Conservation (phyloP, 495 filamentous ascomycete species). For the Pyrenopolyporus hunteri region DNA sequence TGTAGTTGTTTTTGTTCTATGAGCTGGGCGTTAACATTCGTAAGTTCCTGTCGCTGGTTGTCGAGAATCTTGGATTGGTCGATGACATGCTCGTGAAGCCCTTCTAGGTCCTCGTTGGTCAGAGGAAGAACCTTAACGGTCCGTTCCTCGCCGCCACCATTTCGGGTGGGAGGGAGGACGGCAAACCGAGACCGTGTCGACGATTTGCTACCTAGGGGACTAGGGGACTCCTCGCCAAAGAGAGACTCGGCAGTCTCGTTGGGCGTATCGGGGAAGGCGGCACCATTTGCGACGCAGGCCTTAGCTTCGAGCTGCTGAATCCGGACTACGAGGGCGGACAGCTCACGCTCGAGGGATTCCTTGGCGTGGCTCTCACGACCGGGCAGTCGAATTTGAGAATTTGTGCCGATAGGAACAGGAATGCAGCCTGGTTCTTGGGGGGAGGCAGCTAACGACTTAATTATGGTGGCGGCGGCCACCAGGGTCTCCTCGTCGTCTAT, state of each 20-base stretch:
- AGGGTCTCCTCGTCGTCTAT: conserved; percentile 69
- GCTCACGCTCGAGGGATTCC: conserved; percentile 70
- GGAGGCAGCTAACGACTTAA: conserved; percentile 66
- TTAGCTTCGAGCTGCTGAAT: conserved; percentile 73
- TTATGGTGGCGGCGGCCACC: conserved; percentile 65
- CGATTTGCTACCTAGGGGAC: conserved; percentile 15
- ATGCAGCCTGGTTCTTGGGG: conserved; percentile 39
- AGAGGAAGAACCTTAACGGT: conserved; percentile 48
- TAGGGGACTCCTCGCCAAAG: conserved; percentile 53
- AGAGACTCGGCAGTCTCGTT: conserved; percentile 61
- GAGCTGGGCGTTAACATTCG: conserved; percentile 69
- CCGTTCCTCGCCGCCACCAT: conserved; percentile 41
- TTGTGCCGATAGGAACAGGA: conserved; percentile 41
- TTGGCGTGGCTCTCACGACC: conserved; percentile 68
- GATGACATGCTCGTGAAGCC: conserved; percentile 74
- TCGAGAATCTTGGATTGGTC: conserved; percentile 80
- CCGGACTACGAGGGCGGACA: conserved; percentile 69
- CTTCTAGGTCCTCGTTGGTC: conserved; percentile 72
- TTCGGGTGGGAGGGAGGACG: conserved; percentile 37
- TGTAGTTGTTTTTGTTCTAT: conserved; percentile 69
- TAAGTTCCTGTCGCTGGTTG: conserved; percentile 72
- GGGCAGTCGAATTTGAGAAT: conserved; percentile 64
- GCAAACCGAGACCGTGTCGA: conserved; percentile 32
- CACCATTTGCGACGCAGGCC: conserved; percentile 60
- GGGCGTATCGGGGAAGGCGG: conserved; percentile 67